These are phyloP conservation scores for Globisporangium apiculatum DNA, from an alignment of 352 stramenopile species.

Conservation along the genomic window DNA sequence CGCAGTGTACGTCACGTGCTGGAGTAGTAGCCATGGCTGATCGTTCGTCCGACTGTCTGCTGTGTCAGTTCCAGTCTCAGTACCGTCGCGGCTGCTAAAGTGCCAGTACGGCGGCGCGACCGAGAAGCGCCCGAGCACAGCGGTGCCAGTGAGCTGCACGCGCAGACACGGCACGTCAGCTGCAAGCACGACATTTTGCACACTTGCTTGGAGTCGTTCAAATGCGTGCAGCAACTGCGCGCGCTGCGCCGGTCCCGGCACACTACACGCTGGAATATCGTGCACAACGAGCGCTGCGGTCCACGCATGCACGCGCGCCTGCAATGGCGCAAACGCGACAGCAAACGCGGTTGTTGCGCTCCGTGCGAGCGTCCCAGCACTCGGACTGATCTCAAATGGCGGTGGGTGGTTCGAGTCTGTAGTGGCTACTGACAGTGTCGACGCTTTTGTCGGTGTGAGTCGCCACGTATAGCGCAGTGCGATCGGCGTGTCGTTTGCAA, in stretches of 20 bases:
- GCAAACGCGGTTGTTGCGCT: conserved; percentile 35
- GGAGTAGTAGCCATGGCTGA: not conserved
- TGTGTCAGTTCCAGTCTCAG: too few relatives aligned
- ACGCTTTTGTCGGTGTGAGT: conserved; percentile 12
- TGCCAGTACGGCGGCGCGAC: conserved; percentile 11
- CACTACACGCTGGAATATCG: conserved; percentile 41
- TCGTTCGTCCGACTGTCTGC: not conserved
- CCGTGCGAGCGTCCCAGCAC: conserved; percentile 29
- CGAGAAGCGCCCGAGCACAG: conserved; percentile 8
- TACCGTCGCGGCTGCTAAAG: not conserved
- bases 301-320: conserved; percentile 17
- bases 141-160: conserved; percentile 9
- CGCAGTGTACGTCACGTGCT: conserved; percentile 7
- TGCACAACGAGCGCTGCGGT: conserved; percentile 37
- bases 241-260: conserved; percentile 40
- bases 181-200: conserved; percentile 4
- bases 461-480: conserved; percentile 52
- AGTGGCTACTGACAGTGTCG: not conserved
- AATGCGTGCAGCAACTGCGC: conserved; percentile 24
- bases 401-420: not conserved
- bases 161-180: conserved; percentile 2
- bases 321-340: conserved; percentile 32
- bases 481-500: conserved; percentile 65
- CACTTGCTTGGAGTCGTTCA: conserved; percentile 10
- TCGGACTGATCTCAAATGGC: conserved; percentile 34